Conservation (phyloP, 495 filamentous ascomycete species). For the Penicillium tannophilum region DNA sequence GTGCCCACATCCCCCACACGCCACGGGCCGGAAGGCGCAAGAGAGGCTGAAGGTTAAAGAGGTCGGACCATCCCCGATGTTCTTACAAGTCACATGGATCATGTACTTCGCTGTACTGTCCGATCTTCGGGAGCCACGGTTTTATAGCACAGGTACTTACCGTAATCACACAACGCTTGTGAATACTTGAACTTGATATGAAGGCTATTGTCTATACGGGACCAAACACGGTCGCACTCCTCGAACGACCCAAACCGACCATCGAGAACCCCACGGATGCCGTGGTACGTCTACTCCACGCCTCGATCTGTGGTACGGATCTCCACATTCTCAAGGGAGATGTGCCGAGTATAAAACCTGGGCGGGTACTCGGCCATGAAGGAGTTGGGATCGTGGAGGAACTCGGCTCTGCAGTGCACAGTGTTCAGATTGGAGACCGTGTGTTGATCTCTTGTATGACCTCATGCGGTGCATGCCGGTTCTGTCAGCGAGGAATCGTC, state of each 20-base stretch:
- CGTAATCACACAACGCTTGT: background rate
- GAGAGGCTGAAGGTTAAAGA: background rate
- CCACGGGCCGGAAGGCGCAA: background rate
- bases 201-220: conserved; percentile 43
- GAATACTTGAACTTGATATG: conserved; percentile 6
- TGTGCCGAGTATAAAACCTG: conserved; percentile 67
- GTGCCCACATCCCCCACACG: conserved; percentile 7
- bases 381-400: conserved; percentile 78
- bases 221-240: conserved; percentile 27
- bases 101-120: conserved; percentile 1
- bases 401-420: conserved; percentile 61
- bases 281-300: conserved; percentile 75
- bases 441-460: conserved; percentile 48
- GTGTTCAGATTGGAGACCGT: conserved; percentile 41
- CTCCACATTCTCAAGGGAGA: conserved; percentile 73
- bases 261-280: conserved; percentile 73
- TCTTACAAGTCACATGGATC: background rate
- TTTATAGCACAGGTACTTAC: background rate
- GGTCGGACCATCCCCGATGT: conserved; percentile 5
- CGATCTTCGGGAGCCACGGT: background rate
- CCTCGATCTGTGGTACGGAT: conserved; percentile 80
- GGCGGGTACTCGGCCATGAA: conserved; percentile 82
- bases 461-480: conserved; percentile 41
- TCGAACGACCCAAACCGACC: conserved; percentile 63
- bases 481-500: conserved; percentile 38